Evolutionary conservation across 2,329 filamentous ascomycete genomes (phyloP).

Genomic region (Teratosphaeria zuluensis): DNA sequence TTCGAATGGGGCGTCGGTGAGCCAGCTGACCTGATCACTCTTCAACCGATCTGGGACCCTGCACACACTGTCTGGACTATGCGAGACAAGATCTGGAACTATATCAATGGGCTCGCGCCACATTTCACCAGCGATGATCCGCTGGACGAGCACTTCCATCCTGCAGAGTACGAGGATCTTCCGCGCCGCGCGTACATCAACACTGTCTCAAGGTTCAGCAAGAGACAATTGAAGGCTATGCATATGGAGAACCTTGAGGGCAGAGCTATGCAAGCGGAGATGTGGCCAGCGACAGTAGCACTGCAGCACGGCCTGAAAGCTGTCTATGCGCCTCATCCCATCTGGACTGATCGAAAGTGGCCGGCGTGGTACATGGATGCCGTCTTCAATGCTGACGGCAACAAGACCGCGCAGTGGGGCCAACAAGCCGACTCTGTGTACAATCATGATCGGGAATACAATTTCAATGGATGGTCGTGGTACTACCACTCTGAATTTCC

Average conservation of each 20-base stretch:
- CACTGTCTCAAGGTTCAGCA: conserved; percentile 74
- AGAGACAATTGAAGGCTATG: conserved; percentile 73
- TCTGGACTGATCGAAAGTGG: conserved; percentile 83
- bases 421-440: conserved; percentile 34
- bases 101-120: conserved; percentile 49
- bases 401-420: conserved; percentile 45
- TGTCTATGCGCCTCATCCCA: conserved; percentile 79
- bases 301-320: conserved; percentile 90
- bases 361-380: conserved; percentile 66
- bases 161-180: conserved; percentile 39
- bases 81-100: conserved; percentile 42
- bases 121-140: conserved; percentile 64
- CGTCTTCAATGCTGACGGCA: conserved; percentile 60
- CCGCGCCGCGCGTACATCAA: conserved; percentile 80
- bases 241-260: conserved; percentile 81
- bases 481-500: conserved; percentile 84
- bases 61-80: conserved; percentile 70
- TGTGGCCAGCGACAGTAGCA: conserved; percentile 85
- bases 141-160: conserved; percentile 45
- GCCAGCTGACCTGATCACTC: conserved; percentile 81
- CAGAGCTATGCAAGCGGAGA: conserved; percentile 88
- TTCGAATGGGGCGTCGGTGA: conserved; percentile 83
- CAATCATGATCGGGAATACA: conserved; percentile 67
- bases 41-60: conserved; percentile 88
- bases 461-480: conserved; percentile 79